Percentiles rank a stretch among this genome's conserved stretches.
These are phyloP conservation scores for Coprinopsis strossmayeri DNA, from an alignment of 768 basidiomycete species.

Conservation along the genomic window DNA sequence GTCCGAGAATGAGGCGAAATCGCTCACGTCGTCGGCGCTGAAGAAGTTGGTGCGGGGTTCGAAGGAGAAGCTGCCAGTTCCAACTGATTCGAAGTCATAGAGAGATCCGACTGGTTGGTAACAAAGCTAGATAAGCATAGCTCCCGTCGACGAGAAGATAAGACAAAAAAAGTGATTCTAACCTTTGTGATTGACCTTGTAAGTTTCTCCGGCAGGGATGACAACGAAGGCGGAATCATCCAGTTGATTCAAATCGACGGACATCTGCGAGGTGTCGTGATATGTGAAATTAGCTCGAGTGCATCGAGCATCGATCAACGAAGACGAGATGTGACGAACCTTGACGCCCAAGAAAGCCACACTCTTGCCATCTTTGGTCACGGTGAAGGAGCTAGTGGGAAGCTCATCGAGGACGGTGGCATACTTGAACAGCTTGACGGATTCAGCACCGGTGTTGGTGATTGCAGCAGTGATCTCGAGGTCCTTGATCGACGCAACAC, in stretches of 20 bases:
- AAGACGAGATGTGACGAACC: slow-evolving; percentile 17
- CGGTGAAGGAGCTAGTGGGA: slow-evolving; percentile 37
- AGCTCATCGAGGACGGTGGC: slow-evolving; percentile 37
- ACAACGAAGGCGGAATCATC: slow-evolving; percentile 32
- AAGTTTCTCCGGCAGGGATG: slow-evolving; percentile 33
- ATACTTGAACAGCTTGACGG: slow-evolving; percentile 37
- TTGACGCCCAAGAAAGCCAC: slow-evolving; percentile 39
- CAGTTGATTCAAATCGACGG: slow-evolving; percentile 28
- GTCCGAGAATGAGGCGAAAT: too few species aligned
- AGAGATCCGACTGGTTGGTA: slow-evolving; percentile 28
- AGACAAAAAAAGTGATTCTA: background rate
- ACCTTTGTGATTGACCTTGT: slow-evolving; percentile 34
- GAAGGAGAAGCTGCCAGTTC: slow-evolving; percentile 34
- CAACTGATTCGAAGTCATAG: slow-evolving; percentile 34
- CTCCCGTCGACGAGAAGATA: too few species aligned
- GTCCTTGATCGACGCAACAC: slow-evolving; percentile 29
- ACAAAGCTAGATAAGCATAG: background rate
- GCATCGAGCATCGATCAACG: background rate
- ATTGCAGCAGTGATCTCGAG: slow-evolving; percentile 35
- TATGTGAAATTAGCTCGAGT: background rate
- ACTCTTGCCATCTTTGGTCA: slow-evolving; percentile 30
- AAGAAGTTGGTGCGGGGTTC: slow-evolving; percentile 34
- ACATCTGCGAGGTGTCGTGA: slow-evolving; percentile 23
- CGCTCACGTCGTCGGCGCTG: slow-evolving; percentile 19
- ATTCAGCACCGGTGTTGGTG: slow-evolving; percentile 32